These are phyloP conservation scores for Leccinum fibrillosum DNA, from an alignment of 768 basidiomycete genomes.

Conservation along the genomic window DNA sequence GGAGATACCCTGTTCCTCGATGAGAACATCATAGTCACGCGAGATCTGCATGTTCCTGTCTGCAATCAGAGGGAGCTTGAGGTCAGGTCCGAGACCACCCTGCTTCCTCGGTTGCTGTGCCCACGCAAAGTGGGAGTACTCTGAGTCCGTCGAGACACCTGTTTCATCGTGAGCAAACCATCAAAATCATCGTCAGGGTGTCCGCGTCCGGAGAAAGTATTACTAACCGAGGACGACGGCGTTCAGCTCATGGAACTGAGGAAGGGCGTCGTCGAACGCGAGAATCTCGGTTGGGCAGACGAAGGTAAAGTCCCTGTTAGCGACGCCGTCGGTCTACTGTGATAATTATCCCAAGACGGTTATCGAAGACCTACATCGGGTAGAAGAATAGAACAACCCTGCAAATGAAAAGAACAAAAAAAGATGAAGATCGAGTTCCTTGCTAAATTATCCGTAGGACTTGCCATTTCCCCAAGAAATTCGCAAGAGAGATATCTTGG, in stretches of 20 bases:
- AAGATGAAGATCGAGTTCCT: not conserved
- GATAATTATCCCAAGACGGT: not conserved
- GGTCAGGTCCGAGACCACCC: slow-evolving; percentile 87
- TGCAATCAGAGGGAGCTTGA: slow-evolving; percentile 80
- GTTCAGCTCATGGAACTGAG: slow-evolving; percentile 68
- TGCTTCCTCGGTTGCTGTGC: slow-evolving; percentile 75
- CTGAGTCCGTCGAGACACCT: slow-evolving; percentile 87
- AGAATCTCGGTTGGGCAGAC: slow-evolving; percentile 96
- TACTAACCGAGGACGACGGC: slow-evolving; percentile 71
- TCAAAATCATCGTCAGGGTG: not conserved
- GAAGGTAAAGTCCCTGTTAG: slow-evolving; percentile 77
- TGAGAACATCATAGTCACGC: slow-evolving; percentile 82
- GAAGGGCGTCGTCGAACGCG: slow-evolving; percentile 87
- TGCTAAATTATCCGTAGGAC: not conserved
- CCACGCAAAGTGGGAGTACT: slow-evolving; percentile 88
- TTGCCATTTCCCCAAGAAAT: slow-evolving; percentile 82
- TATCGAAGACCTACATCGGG: slow-evolving; percentile 62
- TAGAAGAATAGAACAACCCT: slow-evolving; percentile 97
- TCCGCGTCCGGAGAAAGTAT: not conserved
- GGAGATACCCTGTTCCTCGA: slow-evolving; percentile 86
- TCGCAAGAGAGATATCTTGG: slow-evolving; percentile 68
- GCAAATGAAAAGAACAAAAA: not conserved
- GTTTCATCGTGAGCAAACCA: not conserved
- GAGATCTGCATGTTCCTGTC: slow-evolving; percentile 78
- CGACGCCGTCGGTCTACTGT: not conserved